Evolutionary conservation across 2,329 filamentous ascomycete genomes (phyloP).

Genomic region (Hypomyces rosellus): DNA sequence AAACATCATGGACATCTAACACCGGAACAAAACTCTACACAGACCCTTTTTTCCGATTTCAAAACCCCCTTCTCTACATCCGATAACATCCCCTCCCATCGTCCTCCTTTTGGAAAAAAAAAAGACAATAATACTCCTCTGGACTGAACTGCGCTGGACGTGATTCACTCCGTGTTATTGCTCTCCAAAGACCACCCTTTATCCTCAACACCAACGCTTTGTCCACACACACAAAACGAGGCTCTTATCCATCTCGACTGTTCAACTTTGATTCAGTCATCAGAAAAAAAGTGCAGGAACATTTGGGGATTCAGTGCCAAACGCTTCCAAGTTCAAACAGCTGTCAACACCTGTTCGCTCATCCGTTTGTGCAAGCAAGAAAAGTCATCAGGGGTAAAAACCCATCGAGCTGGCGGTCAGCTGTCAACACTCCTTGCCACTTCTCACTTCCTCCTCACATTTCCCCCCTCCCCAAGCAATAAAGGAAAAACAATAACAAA

Average conservation of each 20-base stretch:
- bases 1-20: too few relatives aligned
- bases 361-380: neutral
- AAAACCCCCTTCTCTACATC: too few relatives aligned
- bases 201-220: neutral
- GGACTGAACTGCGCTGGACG: constrained; percentile 12
- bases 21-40: too few relatives aligned
- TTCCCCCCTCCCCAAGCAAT: constrained; percentile 1
- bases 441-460: constrained; percentile 2
- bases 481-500: constrained; percentile 2
- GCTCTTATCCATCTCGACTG: neutral
- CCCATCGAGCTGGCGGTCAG: neutral
- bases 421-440: constrained; percentile 1
- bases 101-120: neutral
- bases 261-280: neutral
- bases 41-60: neutral
- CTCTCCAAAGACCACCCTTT: neutral
- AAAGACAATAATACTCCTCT: neutral
- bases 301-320: neutral
- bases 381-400: neutral
- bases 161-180: constrained; percentile 7
- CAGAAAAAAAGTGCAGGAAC: neutral
- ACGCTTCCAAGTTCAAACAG: neutral
- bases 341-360: constrained; percentile 5
- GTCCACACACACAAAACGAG: neutral
- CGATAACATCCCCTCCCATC: neutral